Evolutionary conservation across 768 basidiomycete species (phyloP).

Genomic region (Tubosaeta sp.): DNA sequence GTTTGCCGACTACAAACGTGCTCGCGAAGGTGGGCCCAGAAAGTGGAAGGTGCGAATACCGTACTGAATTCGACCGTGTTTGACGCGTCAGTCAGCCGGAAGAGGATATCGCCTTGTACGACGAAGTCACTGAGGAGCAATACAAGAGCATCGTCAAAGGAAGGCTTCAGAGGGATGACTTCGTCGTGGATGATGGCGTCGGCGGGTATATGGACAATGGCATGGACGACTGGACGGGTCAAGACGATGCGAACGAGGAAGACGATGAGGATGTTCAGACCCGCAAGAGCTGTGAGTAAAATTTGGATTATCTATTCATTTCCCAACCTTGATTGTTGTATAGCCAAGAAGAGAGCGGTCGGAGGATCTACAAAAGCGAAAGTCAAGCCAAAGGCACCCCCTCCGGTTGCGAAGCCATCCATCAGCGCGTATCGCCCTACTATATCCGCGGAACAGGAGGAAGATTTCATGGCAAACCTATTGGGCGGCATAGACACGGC

Average conservation of each 20-base stretch:
- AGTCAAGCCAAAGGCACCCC: constrained; percentile 43
- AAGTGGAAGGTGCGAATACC: constrained; percentile 48
- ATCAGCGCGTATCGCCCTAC: constrained; percentile 79
- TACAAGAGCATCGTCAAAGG: constrained; percentile 82
- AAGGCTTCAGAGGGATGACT: constrained; percentile 84
- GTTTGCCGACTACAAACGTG: constrained; percentile 57
- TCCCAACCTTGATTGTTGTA: constrained; percentile 6
- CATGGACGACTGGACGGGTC: constrained; percentile 86
- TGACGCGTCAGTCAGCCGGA: constrained; percentile 36
- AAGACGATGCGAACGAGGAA: constrained; percentile 51
- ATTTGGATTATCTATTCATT: neutral
- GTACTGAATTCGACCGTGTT: constrained; percentile 1
- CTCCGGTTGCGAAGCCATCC: constrained; percentile 49
- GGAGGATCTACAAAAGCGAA: constrained; percentile 32
- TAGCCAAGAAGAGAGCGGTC: constrained; percentile 27
- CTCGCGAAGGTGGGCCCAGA: constrained; percentile 55
- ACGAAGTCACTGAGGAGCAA: constrained; percentile 86
- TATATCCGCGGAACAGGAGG: constrained; percentile 74
- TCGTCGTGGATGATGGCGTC: constrained; percentile 91
- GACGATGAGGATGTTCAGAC: constrained; percentile 39
- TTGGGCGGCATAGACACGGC: constrained; percentile 66
- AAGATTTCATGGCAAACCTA: constrained; percentile 83
- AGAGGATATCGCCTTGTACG: constrained; percentile 72
- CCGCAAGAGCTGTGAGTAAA: constrained; percentile 40
- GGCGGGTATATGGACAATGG: constrained; percentile 94